Conservation (phyloP, 805 yeast species). For the Sugiyamaella chiloensis region DNA sequence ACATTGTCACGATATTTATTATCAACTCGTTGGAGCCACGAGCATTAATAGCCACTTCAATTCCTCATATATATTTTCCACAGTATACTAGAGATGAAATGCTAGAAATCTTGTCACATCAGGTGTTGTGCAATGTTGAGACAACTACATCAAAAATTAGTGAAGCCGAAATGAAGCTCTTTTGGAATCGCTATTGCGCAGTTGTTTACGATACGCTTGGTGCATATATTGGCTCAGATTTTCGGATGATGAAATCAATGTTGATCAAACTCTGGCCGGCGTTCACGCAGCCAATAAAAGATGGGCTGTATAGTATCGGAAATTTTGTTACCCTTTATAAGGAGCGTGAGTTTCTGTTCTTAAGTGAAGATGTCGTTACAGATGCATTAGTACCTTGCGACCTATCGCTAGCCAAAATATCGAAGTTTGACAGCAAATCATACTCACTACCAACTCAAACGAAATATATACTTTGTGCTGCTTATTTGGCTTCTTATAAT, state of each 20-base stretch:
- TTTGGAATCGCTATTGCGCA: slow-evolving; percentile 44
- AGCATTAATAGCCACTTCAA: slow-evolving; percentile 37
- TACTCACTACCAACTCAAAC: slow-evolving; percentile 57
- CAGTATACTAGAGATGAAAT: slow-evolving; percentile 42
- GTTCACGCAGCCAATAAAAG: slow-evolving; percentile 28
- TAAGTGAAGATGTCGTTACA: slow-evolving; percentile 23
- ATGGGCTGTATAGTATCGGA: slow-evolving; percentile 11
- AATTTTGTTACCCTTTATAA: slow-evolving; percentile 28
- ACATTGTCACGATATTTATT: slow-evolving; percentile 42
- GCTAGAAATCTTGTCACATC: slow-evolving; percentile 33
- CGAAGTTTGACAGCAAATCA: neutral
- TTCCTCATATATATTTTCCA: slow-evolving; percentile 46
- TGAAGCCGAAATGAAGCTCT: slow-evolving; percentile 15
- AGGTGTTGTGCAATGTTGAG: slow-evolving; percentile 2
- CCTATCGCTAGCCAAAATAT: slow-evolving; percentile 9
- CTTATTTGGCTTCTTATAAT: slow-evolving; percentile 77
- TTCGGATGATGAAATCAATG: slow-evolving; percentile 27
- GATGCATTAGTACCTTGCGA: slow-evolving; percentile 20
- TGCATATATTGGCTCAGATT: slow-evolving; percentile 47
- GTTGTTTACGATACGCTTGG: slow-evolving; percentile 43
- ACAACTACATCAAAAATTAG: slow-evolving; percentile 3
- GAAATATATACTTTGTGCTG: slow-evolving; percentile 72
- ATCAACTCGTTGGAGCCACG: slow-evolving; percentile 45
- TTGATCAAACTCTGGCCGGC: slow-evolving; percentile 32
- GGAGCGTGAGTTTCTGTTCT: slow-evolving; percentile 26